These are phyloP conservation scores for Nakazawaea wyomingensis DNA, from an alignment of 805 yeast species.

Conservation along the genomic window DNA sequence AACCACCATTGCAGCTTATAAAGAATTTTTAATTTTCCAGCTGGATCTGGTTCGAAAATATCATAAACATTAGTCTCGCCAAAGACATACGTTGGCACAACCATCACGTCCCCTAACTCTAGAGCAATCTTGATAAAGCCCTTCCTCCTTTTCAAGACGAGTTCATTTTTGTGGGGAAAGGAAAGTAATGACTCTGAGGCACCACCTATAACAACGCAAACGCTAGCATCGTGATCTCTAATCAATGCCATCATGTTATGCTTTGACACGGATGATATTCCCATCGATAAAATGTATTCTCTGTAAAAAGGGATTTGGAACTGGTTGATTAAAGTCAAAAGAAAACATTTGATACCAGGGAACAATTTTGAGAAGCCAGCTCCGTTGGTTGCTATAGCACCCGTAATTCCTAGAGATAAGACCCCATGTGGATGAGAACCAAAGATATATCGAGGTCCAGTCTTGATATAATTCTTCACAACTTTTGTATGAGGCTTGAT, in stretches of 20 bases:
- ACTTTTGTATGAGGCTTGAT: slow-evolving; percentile 4
- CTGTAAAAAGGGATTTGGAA: slow-evolving; percentile 81
- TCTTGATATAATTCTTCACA: slow-evolving; percentile 25
- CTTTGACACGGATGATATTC: slow-evolving; percentile 80
- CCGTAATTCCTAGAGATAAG: slow-evolving; percentile 86
- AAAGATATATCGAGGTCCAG: slow-evolving; percentile 78
- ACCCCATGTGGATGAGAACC: slow-evolving; percentile 98
- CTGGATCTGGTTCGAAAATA: slow-evolving; percentile 33
- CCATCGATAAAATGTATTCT: slow-evolving; percentile 77
- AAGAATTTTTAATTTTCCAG: slow-evolving; percentile 29
- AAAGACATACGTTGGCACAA: slow-evolving; percentile 87
- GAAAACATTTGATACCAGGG: slow-evolving; percentile 78
- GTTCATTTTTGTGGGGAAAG: slow-evolving; percentile 54
- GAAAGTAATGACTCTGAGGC: slow-evolving; percentile 84
- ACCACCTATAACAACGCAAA: slow-evolving; percentile 92
- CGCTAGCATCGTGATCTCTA: slow-evolving; percentile 55
- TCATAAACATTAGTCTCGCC: slow-evolving; percentile 73
- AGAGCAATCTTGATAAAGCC: slow-evolving; percentile 89
- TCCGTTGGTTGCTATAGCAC: slow-evolving; percentile 79
- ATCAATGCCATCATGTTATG: slow-evolving; percentile 64
- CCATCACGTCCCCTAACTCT: slow-evolving; percentile 64
- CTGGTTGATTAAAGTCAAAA: slow-evolving; percentile 78
- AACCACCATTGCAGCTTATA: slow-evolving; percentile 65
- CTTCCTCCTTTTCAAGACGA: slow-evolving; percentile 71
- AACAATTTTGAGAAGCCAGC: slow-evolving; percentile 61